These are phyloP conservation scores for Phytopythium kandeliae DNA, from an alignment of 352 stramenopile genomes.

Conservation along the genomic window DNA sequence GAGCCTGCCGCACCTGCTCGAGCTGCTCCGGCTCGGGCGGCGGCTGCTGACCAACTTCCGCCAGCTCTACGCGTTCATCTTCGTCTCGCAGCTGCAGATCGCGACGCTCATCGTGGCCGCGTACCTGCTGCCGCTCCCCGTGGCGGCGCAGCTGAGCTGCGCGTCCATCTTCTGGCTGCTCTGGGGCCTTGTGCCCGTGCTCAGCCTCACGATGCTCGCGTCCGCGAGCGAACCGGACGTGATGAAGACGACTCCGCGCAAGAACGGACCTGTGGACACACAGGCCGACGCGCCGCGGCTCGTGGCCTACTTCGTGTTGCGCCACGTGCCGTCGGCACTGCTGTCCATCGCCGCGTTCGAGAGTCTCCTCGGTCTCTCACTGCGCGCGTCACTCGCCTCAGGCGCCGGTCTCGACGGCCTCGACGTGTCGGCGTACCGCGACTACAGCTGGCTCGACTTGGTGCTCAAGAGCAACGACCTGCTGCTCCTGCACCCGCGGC, in stretches of 20 bases:
- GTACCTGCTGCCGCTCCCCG: conserved; percentile 69
- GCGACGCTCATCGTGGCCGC: conserved; percentile 63
- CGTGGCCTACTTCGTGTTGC: conserved; percentile 58
- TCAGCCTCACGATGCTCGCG: conserved; percentile 78
- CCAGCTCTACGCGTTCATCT: conserved; percentile 81
- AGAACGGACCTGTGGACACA: conserved; percentile 72
- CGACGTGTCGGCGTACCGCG: conserved; percentile 14
- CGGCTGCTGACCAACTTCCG: conserved; percentile 82
- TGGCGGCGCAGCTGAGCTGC: conserved; percentile 68
- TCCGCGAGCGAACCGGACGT: conserved; percentile 58
- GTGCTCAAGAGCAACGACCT: conserved; percentile 36
- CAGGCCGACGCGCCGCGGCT: conserved; percentile 54
- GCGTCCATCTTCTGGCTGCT: conserved; percentile 81
- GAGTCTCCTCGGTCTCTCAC: conserved; percentile 59
- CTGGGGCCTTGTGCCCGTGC: conserved; percentile 66
- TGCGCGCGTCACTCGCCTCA: conserved; percentile 24
- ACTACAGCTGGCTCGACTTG: conserved; percentile 61
- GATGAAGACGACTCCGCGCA: conserved; percentile 83
- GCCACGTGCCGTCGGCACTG: conserved; percentile 61
- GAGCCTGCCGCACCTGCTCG: conserved; percentile 64
- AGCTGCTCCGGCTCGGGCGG: conserved; percentile 73
- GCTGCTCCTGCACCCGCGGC: conserved; percentile 40
- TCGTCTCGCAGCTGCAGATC: conserved; percentile 79
- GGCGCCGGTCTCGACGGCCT: conserved; percentile 7
- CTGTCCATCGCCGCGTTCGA: conserved; percentile 63